Percentiles rank a stretch among this genome's conserved stretches.
Evolutionary conservation across 169 alveolate species (phyloP).

Genomic region (Plasmodium blacklocki): DNA sequence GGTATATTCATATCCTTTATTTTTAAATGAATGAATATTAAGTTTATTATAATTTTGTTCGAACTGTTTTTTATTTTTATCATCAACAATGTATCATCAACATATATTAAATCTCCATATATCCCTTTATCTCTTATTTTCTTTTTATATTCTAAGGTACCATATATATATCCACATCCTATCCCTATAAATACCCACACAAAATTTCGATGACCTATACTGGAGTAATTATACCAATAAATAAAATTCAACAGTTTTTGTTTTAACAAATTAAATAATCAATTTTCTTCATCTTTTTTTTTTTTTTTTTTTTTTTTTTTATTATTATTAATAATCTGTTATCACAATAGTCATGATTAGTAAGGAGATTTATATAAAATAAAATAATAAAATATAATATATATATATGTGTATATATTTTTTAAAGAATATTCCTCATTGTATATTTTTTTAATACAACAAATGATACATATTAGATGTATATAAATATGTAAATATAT

Average conservation of each 20-base stretch:
- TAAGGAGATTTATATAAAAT: too few species aligned
- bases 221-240: constrained; percentile 79
- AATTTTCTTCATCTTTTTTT: not conserved
- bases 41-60: constrained; percentile 80
- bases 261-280: constrained; percentile 29
- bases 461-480: too few species aligned
- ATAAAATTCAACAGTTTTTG: constrained; percentile 63
- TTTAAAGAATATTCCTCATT: too few species aligned
- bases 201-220: constrained; percentile 83
- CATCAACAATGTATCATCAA: constrained; percentile 78
- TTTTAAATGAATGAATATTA: constrained; percentile 77
- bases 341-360: too few species aligned
- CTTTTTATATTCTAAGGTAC: constrained; percentile 56
- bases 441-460: too few species aligned
- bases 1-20: constrained; percentile 83
- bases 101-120: constrained; percentile 79
- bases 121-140: constrained; percentile 82
- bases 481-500: too few species aligned
- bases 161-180: constrained; percentile 82
- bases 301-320: not conserved
- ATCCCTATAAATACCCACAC: constrained; percentile 82
- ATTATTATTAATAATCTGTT: too few species aligned
- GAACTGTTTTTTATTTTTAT: constrained; percentile 67
- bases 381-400: too few species aligned
- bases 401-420: too few species aligned